Evolutionary conservation across 1,284 basidiomycete species (phyloP), one percentile per base, ranked within the genome.

Genomic region (Sporisorium graminicola): DNA sequence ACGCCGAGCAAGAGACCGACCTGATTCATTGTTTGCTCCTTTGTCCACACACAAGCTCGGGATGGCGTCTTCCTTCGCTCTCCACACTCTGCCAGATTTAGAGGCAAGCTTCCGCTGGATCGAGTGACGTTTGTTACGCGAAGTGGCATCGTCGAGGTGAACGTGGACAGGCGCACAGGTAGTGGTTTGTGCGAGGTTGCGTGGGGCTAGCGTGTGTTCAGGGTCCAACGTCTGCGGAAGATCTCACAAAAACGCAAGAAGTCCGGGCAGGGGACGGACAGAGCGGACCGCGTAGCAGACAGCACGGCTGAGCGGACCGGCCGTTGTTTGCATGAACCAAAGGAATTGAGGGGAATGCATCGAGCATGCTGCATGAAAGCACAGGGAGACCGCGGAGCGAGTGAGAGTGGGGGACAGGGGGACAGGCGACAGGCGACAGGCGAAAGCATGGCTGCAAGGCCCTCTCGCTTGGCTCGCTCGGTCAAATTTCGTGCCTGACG

Each of bases 191-290:
- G 57, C 46, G 47, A 43, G 10, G 29, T 5, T 5, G 5, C 10
- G 10, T 31, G 33, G 46, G 12, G 29, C 37, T 33, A 50, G 37
- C 10, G 4, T 31, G 18, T 29, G n/a, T 50, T 56, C 60, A 63
- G 60, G 60, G 61, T 63, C 61, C 61, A 63, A 44, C 10, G 3
- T 20, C 13, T 35, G n/a, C 26, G 42, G 37, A 29, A 53, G 44
- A 46, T 47, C 43, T 33, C 42, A 42, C 26, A 49, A 13, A 42
- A 56, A 42, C 18, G 49, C n/a, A 40, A 62, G 16, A 52, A 43
- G 40, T 26, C 35, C 24, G 0, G 18, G 42, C 42, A n/a, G n/a
- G 24, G 44, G 24, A 24, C 50, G 50, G 50, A 37, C 22, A 0
- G 20, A 44, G 42, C 54, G 54, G 54, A 31, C 54, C 54, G 54